These are phyloP conservation scores for Leccinum subtestaceum DNA, from an alignment of 768 basidiomycete genomes.

Conservation along the genomic window DNA sequence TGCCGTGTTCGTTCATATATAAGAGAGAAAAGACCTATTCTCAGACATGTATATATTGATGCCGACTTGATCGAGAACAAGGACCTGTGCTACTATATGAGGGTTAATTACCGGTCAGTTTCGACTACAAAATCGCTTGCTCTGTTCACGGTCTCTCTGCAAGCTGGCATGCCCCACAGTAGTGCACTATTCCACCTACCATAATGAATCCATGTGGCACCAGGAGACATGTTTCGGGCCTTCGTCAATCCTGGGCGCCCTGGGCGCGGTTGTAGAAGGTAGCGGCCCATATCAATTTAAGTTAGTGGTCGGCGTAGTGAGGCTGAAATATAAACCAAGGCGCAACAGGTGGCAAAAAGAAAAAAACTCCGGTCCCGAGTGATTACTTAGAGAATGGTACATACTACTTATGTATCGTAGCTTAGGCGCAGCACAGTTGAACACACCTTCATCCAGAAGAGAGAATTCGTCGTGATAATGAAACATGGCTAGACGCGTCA, in stretches of 20 bases:
- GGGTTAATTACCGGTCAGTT: neutral
- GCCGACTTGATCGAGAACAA: neutral
- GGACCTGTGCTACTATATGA: neutral
- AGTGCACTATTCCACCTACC: neutral
- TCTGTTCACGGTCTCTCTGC: neutral
- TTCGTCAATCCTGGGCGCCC: no score
- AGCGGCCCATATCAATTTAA: no score
- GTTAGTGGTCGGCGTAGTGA: no score
- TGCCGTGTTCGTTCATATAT: neutral
- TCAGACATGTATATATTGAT: neutral
- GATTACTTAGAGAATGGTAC: neutral
- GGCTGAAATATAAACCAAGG: no score
- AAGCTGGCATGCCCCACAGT: neutral
- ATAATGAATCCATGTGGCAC: neutral
- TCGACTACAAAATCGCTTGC: neutral
- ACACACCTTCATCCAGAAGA: neutral
- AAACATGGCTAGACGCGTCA: constrained; percentile 2
- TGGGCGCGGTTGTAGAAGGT: no score
- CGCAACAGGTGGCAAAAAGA: neutral
- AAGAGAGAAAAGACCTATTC: constrained; percentile 6
- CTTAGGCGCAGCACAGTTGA: neutral
- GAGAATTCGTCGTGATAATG: neutral
- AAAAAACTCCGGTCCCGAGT: neutral
- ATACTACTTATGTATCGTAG: no score
- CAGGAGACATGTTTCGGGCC: no score